Percentiles rank a stretch among this genome's conserved stretches.
These are phyloP conservation scores for Ophiognomonia clavigignenti-juglandacearum DNA, from an alignment of 2,329 filamentous ascomycete species.

Conservation along the genomic window DNA sequence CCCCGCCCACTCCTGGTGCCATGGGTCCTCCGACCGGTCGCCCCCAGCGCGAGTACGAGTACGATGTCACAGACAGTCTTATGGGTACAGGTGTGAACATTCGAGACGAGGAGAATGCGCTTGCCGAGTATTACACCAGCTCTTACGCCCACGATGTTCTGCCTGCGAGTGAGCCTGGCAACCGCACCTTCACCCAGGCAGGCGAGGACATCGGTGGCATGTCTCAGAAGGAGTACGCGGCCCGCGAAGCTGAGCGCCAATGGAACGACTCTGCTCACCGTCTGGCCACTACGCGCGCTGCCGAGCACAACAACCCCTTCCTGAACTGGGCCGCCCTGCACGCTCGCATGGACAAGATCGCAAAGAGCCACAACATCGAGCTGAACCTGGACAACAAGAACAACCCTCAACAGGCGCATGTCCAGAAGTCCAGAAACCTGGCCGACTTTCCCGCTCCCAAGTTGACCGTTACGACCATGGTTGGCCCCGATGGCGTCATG, in stretches of 20 bases:
- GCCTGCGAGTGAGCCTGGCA: too few species aligned
- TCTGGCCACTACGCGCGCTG: slow-evolving; percentile 55
- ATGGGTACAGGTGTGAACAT: slow-evolving; percentile 83
- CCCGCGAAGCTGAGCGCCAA: slow-evolving; percentile 59
- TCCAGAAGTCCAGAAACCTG: slow-evolving; percentile 45
- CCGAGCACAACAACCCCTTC: slow-evolving; percentile 71
- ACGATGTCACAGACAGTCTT: slow-evolving; percentile 79
- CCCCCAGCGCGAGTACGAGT: slow-evolving; percentile 56
- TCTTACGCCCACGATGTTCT: slow-evolving; percentile 39
- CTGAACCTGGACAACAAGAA: slow-evolving; percentile 54
- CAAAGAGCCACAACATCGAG: slow-evolving; percentile 51
- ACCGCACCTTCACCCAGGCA: too few species aligned
- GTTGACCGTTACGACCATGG: slow-evolving; percentile 49
- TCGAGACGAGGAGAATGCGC: slow-evolving; percentile 77
- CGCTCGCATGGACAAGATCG: slow-evolving; percentile 53
- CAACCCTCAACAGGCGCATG: slow-evolving; percentile 27
- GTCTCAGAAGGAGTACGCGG: slow-evolving; percentile 59
- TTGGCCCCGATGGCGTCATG: slow-evolving; percentile 56
- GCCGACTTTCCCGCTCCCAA: slow-evolving; percentile 45
- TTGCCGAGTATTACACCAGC: slow-evolving; percentile 62
- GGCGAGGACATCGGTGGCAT: slow-evolving; percentile 29
- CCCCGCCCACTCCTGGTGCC: slow-evolving; percentile 25
- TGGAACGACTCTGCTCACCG: slow-evolving; percentile 62
- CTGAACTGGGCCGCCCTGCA: slow-evolving; percentile 59
- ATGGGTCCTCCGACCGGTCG: slow-evolving; percentile 59